Evolutionary conservation across 2,329 filamentous ascomycete genomes (phyloP).

Genomic region (Ceratocystis eucalypticola): DNA sequence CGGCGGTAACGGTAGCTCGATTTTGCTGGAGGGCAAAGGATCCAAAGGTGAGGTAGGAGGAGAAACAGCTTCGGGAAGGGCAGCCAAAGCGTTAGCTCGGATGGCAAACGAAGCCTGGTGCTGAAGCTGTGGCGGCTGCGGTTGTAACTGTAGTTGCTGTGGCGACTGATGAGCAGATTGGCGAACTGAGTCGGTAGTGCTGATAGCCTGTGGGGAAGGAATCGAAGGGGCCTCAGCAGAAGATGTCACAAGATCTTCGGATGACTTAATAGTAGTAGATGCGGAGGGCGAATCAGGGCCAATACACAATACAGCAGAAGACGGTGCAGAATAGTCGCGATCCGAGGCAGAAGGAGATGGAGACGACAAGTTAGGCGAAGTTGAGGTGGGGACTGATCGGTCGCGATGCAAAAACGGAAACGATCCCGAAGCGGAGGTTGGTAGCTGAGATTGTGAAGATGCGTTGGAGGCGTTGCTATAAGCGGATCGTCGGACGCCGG

Average conservation of each 20-base stretch:
- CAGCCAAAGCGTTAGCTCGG: slow-evolving; percentile 18
- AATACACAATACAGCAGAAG: slow-evolving; percentile 16
- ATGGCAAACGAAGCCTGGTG: slow-evolving; percentile 15
- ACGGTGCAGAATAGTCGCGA: slow-evolving; percentile 17
- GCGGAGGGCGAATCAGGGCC: slow-evolving; percentile 3
- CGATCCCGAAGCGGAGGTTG: slow-evolving; percentile 23
- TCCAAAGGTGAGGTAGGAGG: slow-evolving; percentile 14
- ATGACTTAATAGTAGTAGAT: neutral
- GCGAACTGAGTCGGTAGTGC: neutral
- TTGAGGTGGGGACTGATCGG: slow-evolving; percentile 9
- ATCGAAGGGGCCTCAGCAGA: slow-evolving; percentile 11
- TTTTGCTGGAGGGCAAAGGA: neutral
- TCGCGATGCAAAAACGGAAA: slow-evolving; percentile 18
- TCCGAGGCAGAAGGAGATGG: slow-evolving; percentile 16
- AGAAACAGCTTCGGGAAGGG: slow-evolving; percentile 17
- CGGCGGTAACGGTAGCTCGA: neutral
- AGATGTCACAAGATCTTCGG: slow-evolving; percentile 14
- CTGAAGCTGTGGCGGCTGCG: neutral
- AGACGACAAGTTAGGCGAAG: slow-evolving; percentile 11
- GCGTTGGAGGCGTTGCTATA: slow-evolving; percentile 30
- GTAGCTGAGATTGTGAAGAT: slow-evolving; percentile 18
- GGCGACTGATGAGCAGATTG: slow-evolving; percentile 1
- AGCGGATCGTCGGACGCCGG: slow-evolving; percentile 23
- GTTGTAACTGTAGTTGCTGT: slow-evolving; percentile 9
- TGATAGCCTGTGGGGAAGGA: neutral